Percentiles rank a stretch among this genome's conserved stretches.
Evolutionary conservation across 768 basidiomycete genomes (phyloP).

Genomic region (Russula olivacea): DNA sequence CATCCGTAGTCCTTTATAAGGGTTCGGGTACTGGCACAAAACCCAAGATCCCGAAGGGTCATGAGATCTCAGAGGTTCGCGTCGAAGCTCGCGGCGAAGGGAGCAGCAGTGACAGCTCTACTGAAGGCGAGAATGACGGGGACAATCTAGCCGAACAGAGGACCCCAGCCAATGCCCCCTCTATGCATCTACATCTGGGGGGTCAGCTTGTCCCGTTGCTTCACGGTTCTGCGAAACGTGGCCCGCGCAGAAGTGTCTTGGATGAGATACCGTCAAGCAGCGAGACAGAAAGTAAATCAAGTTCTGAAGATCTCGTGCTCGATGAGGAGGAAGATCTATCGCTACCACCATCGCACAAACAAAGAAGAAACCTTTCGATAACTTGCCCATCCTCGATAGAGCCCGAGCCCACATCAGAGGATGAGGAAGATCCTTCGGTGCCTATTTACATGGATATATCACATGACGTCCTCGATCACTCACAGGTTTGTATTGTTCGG

Average conservation of each 20-base stretch:
- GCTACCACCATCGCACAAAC: constrained; percentile 1
- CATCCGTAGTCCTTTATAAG: background rate
- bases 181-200: constrained; percentile 1
- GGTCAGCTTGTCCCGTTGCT: constrained; percentile 15
- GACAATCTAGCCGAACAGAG: background rate
- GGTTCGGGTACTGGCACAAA: background rate
- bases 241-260: constrained; percentile 18
- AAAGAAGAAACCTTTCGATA: background rate
- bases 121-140: constrained; percentile 6
- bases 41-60: constrained; percentile 6
- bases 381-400: constrained; percentile 1
- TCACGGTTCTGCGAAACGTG: constrained; percentile 11
- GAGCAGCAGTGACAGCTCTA: constrained; percentile 22
- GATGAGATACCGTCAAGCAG: constrained; percentile 24
- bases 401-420: constrained; percentile 9
- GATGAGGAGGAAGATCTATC: constrained; percentile 24
- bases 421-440: constrained; percentile 6
- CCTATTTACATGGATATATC: constrained; percentile 21
- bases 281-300: constrained; percentile 12
- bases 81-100: constrained; percentile 20
- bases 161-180: background rate
- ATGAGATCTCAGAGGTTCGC: constrained; percentile 18
- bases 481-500: constrained; percentile 8
- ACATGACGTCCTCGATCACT: background rate
- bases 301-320: constrained; percentile 13